Base-by-base conservation (phyloP, 2,329 filamentous ascomycete species). In the Xylariales sp. region DNA sequence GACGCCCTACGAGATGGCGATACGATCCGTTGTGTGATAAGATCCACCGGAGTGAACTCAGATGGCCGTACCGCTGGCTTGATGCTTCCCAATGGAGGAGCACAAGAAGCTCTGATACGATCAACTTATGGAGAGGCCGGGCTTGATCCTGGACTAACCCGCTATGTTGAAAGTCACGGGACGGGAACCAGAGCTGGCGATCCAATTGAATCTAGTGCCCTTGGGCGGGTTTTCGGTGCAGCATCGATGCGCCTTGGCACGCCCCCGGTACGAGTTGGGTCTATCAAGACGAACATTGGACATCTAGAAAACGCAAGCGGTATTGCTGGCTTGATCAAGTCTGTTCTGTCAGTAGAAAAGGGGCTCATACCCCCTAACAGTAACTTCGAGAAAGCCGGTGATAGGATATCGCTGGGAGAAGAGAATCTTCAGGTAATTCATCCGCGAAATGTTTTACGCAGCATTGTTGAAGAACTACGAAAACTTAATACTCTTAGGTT, bases 91-190 rank as follows among this genome's bases (percentile, higher is more conserved):
- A 40, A 27, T 11, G 31, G 36, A 5, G 38, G 49, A 1, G 58
- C 61, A 1, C 67, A 70, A 47, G 53, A 46, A 14, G 38, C 39
- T 3, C 47, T 66, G 5, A 67, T 69, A 27, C 45, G 54, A 33
- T 47, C 46, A 9, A 60, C 60, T 0, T 71, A 71, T 45, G 45
- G 41, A 2, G 44, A 48, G 22, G 61, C 62, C 6, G 68, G 55
- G 14, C 53, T 61, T 1, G 46, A 58, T 40, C 47, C 50, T 0
- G 6, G 20, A 1, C 39, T 57, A 44, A 60, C 44, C 4, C 22
- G 27, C 3, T 46, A 46, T 18, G 35, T 43, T 14, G 44, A 46
- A 36, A 29, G 24, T 15, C 44, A 46, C 21, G 44, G 44, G 5
- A 46, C 44, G 2, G 44, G 44, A 14, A 32, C 31, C 7, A 32